Evolutionary conservation across 2,329 filamentous ascomycete species (phyloP), one percentile per base, ranked within the genome.

Genomic region (Fusarium palustre): DNA sequence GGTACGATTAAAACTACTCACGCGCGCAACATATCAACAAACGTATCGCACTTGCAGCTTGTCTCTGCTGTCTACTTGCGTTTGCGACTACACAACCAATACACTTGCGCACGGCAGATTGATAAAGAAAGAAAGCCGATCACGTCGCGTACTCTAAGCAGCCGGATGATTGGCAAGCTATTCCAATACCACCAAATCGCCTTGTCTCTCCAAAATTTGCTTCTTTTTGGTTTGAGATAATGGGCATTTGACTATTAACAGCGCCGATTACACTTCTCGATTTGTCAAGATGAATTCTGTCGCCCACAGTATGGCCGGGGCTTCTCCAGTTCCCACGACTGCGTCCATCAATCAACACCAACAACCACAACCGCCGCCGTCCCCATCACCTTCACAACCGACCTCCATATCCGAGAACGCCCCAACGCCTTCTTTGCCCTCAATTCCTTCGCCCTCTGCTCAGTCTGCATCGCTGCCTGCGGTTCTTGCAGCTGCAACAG

Each of bases 251-350:
- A 75, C 56, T 58, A 57, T 39, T 63, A 50, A 39, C 48, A 59
- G 46, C 61, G 58, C 61, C 64, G 61, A 43, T 56, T 54, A 33
- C 34, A 68, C 42, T 46, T 58, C 62, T 47, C 31, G 48, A 54
- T 57, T 55, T 58, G 31, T 55, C 60, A 73, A 74, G 67, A 82
- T 82, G 80, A 80, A 81, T 73, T 76, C 80, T 54, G 64, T 67
- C 71, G 75, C 78, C 55, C 80, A 79, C 45, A 80, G 75, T 70
- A 74, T 82, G 68, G 73, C 75, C 58, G 79, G 80, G 63, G 66
- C 73, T 65, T 64, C 66, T 63, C 64, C 69, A 67, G 63, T 55
- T 63, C 31, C 68, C 30, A 34, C 47, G 47, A 55, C 63, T 57
- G 70, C 65, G 41, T 59, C 70, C 49, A 66, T 71, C 45, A 65